Conservation (phyloP, 352 stramenopile species). For the Phytophthora nicotianae region DNA sequence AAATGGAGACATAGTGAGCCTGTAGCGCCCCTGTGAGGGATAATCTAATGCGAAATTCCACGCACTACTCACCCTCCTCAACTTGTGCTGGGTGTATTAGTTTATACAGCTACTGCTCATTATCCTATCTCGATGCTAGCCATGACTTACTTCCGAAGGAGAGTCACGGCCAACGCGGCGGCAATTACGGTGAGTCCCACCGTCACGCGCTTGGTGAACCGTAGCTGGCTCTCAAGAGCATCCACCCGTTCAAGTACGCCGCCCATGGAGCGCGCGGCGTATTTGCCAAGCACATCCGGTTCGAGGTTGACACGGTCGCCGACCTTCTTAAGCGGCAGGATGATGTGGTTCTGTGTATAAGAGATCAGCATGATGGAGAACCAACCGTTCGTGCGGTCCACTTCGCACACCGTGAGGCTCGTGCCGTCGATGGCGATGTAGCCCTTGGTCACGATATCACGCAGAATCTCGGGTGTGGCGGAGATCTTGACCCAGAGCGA, state of each 20-base stretch:
- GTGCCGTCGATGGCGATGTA: slow-evolving; percentile 99
- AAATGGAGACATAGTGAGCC: slow-evolving; percentile 51
- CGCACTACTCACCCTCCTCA: slow-evolving; percentile 13
- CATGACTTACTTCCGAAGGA: slow-evolving; percentile 36
- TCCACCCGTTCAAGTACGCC: slow-evolving; percentile 65
- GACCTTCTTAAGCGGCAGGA: slow-evolving; percentile 92
- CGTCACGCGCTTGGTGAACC: slow-evolving; percentile 38
- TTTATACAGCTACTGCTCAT: neutral
- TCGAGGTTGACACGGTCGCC: slow-evolving; percentile 93
- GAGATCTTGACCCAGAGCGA: slow-evolving; percentile 96
- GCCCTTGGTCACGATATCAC: slow-evolving; percentile 92
- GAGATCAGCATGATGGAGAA: slow-evolving; percentile 99
- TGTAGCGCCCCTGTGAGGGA: slow-evolving; percentile 23
- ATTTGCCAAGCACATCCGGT: slow-evolving; percentile 93
- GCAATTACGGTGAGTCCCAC: slow-evolving; percentile 36
- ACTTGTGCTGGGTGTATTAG: slow-evolving; percentile 13
- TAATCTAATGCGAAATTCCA: slow-evolving; percentile 33
- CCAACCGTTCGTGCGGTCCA: slow-evolving; percentile 82
- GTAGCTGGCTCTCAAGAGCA: slow-evolving; percentile 56
- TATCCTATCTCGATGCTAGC: slow-evolving; percentile 1
- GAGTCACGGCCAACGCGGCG: slow-evolving; percentile 34
- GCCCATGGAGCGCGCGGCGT: slow-evolving; percentile 81
- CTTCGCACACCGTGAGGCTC: slow-evolving; percentile 96
- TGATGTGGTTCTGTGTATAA: slow-evolving; percentile 98
- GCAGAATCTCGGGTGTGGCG: slow-evolving; percentile 78